phyloP scores from a whole-genome alignment of 805 yeast species.

The Candida sanyiensis region DNA sequence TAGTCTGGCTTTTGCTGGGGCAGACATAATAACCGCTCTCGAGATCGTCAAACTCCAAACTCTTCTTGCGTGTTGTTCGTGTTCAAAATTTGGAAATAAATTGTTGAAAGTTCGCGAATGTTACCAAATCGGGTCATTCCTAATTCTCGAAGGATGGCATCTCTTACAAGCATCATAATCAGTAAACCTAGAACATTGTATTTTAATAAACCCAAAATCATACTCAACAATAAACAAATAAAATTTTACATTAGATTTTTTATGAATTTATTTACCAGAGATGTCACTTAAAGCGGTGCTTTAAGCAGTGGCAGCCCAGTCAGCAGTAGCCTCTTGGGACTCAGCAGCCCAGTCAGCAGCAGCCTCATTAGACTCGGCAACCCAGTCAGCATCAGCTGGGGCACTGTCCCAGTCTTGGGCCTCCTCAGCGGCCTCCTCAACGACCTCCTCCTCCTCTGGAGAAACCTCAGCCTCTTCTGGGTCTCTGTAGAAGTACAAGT shows the following conservation, averaged over 20 bases:
- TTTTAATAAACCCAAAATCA: slow-evolving; percentile 3
- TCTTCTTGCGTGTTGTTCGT: too few relatives aligned
- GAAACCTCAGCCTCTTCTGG: slow-evolving; percentile 96
- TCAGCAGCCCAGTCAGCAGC: slow-evolving; percentile 58
- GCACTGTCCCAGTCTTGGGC: slow-evolving; percentile 66
- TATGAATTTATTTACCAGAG: slow-evolving; percentile 24
- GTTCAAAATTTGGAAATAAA: too few relatives aligned
- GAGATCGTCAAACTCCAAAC: too few relatives aligned
- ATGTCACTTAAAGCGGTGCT: slow-evolving; percentile 13
- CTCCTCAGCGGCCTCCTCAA: slow-evolving; percentile 55
- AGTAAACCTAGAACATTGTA: too few relatives aligned
- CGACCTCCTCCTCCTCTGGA: slow-evolving; percentile 52
- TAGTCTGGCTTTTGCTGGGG: slow-evolving; percentile 39
- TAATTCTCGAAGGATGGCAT: not conserved
- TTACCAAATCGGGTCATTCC: not conserved
- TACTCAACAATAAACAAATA: slow-evolving; percentile 14
- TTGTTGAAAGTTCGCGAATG: slow-evolving; percentile 4
- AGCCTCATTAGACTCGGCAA: slow-evolving; percentile 61
- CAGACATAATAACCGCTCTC: slow-evolving; percentile 24
- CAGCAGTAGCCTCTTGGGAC: slow-evolving; percentile 28
- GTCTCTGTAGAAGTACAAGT: slow-evolving; percentile 99
- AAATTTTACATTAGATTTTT: slow-evolving; percentile 25
- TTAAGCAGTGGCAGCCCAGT: slow-evolving; percentile 24
- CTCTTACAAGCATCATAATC: too few relatives aligned
- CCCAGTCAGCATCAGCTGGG: slow-evolving; percentile 70